A percentile compares a stretch with the other conserved stretches of the same genome.
These are phyloP conservation scores for Trametes elegans DNA, from an alignment of 768 basidiomycete species.

Conservation along the genomic window DNA sequence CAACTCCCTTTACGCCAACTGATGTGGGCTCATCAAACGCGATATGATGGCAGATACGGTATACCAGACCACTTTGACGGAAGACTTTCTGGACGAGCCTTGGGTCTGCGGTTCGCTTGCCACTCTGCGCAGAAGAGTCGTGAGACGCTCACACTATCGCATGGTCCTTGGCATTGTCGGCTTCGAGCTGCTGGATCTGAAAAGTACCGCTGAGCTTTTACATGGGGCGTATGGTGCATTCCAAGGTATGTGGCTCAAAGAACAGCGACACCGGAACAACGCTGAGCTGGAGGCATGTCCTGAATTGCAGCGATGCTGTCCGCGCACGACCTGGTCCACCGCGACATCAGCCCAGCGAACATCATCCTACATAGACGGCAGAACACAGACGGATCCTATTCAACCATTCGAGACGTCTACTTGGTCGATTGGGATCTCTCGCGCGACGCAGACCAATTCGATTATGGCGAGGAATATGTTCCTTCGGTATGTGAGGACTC, in stretches of 20 bases:
- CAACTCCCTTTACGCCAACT: too few relatives aligned
- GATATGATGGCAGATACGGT: too few relatives aligned
- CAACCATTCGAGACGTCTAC: background rate
- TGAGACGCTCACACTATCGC: constrained; percentile 2
- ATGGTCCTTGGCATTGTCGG: constrained; percentile 2
- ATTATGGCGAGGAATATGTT: too few relatives aligned
- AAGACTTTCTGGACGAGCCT: background rate
- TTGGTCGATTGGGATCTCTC: constrained; percentile 18
- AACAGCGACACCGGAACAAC: too few relatives aligned
- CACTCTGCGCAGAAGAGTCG: background rate
- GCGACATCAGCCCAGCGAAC: constrained; percentile 2
- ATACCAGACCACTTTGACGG: background rate
- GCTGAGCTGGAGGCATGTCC: too few relatives aligned
- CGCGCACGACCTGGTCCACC: background rate
- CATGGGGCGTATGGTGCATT: background rate
- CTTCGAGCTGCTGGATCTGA: background rate
- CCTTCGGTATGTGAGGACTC: too few relatives aligned
- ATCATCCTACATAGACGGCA: constrained; percentile 3
- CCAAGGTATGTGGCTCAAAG: background rate
- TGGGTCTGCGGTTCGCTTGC: too few relatives aligned
- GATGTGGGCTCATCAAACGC: too few relatives aligned
- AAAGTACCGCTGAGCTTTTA: constrained; percentile 1
- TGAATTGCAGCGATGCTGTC: constrained; percentile 1
- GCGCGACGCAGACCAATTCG: too few relatives aligned
- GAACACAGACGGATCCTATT: background rate